Evolutionary conservation across 2,329 filamentous ascomycete genomes (phyloP), one percentile per base, ranked within the genome.

Genomic region (Aspergillus fructus): DNA sequence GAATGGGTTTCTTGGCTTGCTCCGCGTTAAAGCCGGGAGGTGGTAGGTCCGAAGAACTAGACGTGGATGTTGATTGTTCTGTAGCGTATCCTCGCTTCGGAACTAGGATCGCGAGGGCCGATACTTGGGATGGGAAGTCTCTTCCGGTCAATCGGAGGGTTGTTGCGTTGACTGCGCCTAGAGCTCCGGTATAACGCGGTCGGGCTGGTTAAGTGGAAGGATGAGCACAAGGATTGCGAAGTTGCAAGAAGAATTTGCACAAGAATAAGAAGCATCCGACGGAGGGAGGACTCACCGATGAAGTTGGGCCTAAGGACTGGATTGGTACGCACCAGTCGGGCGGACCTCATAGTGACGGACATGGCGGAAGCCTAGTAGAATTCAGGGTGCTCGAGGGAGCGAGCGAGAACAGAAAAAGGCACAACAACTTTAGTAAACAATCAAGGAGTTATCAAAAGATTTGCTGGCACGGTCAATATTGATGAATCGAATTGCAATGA

Each of bases 21-120:
- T 93, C 88, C n/a, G 90, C 81, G 71, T 94, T 93, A 81, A 96
- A 97, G 27, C 93, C 93, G 13, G 92, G 93, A 56, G 93, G 93
- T 45, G 91, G 93, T 49, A 84, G 80, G 51, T 83, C 78, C 41
- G 71, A 71, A 19, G 75, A 66, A 46, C 69, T 69, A 19, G 80
- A 76, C 40, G 62, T 66, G 21, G 80, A 76, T 17, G 80, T 81
- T 13, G 81, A 80, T 12, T 83, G 81, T 62, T 87, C 83, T 47
- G 85, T 88, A 27, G 83, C 78, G 62, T 84, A 79, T 60, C 73
- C 71, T 56, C 82, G 72, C 46, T 67, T 76, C 3, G 83, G 82
- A 19, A 87, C 71, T 54, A 86, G 71, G 52, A 86, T 81, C 42
- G 84, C 83, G 49, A 87, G 76, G 9, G 85, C 83, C 33, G 81